Evolutionary conservation across 2,329 filamentous ascomycete genomes (phyloP), one percentile per base, ranked within the genome.

Genomic region (Emmonsia crescens): DNA sequence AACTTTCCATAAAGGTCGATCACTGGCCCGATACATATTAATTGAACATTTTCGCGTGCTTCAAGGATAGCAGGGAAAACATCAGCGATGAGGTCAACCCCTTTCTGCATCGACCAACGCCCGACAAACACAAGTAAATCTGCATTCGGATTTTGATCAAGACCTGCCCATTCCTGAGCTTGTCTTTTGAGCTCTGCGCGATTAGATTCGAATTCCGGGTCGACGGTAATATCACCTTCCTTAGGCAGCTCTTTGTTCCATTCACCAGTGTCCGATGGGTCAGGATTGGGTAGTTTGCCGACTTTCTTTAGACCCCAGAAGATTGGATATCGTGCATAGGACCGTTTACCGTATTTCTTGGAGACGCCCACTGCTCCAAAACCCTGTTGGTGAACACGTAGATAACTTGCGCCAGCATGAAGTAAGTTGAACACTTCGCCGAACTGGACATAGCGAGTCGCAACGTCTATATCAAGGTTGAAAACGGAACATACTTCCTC

Each of bases 1-100:
- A 88, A 87, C 66, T 84, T 86, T 49, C 85, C 85, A 69, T 87
- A 86, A 1, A 88, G 75, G 73, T 88, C 85, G 66, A 88, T 87
- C 21, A 86, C 81, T 0, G 85, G 85, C 5, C 85, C 85, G 49
- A 88, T 73, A 65, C 80, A 83, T 52, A 88, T 83, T 9, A 88
- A 75, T 67, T 88, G 85, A 0, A 81, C 80, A 64, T 84, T 81
- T 1, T 80, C 77, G 64, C 85, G 77, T 62, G 82, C 77, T 67
- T 87, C 84, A 3, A 88, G 76, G 36, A 88, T 77, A 36, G 79
- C 78, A 24, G 85, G 84, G 72, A 87, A 85, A 46, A 87, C 83
- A 67, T 88, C 85, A 21, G 85, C 85, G 66, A 88, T 87, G 57
- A 88, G 75, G 69, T 88, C 85, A 59, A 88, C 79, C 60, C 85